phyloP scores from a whole-genome alignment of 495 filamentous ascomycete genomes.

The Penicillium parvum region DNA sequence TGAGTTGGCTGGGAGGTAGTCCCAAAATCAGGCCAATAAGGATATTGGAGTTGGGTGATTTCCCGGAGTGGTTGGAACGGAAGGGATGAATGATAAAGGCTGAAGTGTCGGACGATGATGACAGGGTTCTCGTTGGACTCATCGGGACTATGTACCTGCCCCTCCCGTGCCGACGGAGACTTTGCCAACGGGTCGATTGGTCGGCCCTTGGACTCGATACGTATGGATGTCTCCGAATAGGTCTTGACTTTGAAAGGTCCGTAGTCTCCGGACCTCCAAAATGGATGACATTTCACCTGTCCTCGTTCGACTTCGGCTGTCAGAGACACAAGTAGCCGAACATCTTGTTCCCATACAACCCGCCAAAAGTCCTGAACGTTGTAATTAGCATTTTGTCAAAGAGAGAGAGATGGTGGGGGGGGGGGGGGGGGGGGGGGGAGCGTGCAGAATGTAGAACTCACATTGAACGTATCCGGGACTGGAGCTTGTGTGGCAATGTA shows the following conservation, averaged over 20 bases:
- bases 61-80: conserved; percentile 87
- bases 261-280: conserved; percentile 80
- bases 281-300: conserved; percentile 90
- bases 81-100: conserved; percentile 66
- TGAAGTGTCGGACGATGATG: conserved; percentile 83
- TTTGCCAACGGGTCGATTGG: conserved; percentile 8
- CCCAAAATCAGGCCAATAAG: conserved; percentile 94
- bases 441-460: conserved; percentile 49
- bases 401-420: no score
- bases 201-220: conserved; percentile 51
- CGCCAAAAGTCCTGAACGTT: conserved; percentile 93
- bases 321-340: conserved; percentile 89
- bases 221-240: conserved; percentile 75
- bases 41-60: conserved; percentile 92
- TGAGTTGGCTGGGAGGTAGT: conserved; percentile 85
- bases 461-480: conserved; percentile 85
- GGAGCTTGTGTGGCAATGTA: conserved; percentile 97
- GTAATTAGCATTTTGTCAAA: conserved; percentile 24
- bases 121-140: conserved; percentile 55
- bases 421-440: no score
- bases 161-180: conserved; percentile 13
- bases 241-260: conserved; percentile 72
- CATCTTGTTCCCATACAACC: conserved; percentile 93
- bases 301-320: conserved; percentile 95
- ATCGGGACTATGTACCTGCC: conserved; percentile 10